Evolutionary conservation across 208 protist species (phyloP).

Genomic region (Acanthamoeba triangularis): DNA sequence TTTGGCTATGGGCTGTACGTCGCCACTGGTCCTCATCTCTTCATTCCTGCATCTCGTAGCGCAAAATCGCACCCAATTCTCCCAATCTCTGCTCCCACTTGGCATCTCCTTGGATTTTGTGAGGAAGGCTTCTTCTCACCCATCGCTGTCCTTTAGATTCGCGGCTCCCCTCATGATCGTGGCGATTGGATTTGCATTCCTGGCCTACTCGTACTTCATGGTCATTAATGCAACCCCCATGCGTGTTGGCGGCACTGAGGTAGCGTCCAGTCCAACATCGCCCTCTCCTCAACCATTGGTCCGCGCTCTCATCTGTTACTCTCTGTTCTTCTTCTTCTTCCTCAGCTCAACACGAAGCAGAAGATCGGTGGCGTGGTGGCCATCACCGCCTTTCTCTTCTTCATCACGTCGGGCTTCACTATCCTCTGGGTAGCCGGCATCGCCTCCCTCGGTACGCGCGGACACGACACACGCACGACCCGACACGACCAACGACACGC

Average conservation of each 20-base stretch:
- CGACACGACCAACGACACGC: too few relatives aligned
- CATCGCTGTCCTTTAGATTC: not conserved
- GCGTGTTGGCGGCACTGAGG: not conserved
- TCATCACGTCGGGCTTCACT: conserved; percentile 27
- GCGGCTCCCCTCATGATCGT: conserved; percentile 9
- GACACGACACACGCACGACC: too few relatives aligned
- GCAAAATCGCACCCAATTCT: not conserved
- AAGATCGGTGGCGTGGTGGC: conserved; percentile 41
- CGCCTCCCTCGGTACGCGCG: not conserved
- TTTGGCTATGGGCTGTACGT: conserved; percentile 28
- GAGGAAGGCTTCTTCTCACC: not conserved
- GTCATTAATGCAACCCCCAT: conserved; percentile 6
- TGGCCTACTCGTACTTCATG: conserved; percentile 27
- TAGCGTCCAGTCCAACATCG: too few relatives aligned
- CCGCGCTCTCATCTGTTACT: not conserved
- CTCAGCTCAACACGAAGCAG: conserved; percentile 1
- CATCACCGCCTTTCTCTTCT: conserved; percentile 18
- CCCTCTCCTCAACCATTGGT: too few relatives aligned
- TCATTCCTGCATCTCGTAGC: not conserved
- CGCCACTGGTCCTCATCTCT: not conserved
- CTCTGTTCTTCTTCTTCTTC: not conserved
- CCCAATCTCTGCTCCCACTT: not conserved
- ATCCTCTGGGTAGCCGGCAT: conserved; percentile 23
- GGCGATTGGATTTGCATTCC: not conserved
- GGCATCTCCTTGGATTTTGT: not conserved